Base-by-base conservation (phyloP, 805 yeast species). In the Kluyveromyces starmeri region DNA sequence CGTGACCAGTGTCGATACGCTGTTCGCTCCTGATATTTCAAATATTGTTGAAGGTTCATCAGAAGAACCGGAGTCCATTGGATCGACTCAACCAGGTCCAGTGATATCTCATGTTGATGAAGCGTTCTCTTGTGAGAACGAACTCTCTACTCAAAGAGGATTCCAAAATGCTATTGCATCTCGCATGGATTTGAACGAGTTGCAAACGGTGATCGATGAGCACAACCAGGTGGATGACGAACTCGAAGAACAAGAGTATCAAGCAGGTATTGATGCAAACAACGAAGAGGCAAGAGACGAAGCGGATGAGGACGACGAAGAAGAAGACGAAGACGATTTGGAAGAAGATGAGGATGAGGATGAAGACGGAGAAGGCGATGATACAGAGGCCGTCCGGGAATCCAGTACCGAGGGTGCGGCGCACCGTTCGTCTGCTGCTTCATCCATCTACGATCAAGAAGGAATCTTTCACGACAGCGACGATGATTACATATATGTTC, bases 121-220 rank as follows among this genome's bases (percentile, higher is more conserved):
- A 28, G 35, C 13, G 4, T 24, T 36, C n/a, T 25, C 28, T 13
- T 21, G 22, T 9, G 34, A 38, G 22, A 33, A 29, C 22, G 42
- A 34, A 13, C 30, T 39, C 2, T 31, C 26, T 20, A 14, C 31
- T 9, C 42, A 39, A 17, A n/a, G 32, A 13, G 42, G 39, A 4
- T 39, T 17, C 14, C 35, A 33, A 6, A 35, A 33, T 24, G 34
- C 21, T 17, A 18, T 83, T 25, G 64, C 92, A 2, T 63, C 83
- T 32, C 94, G 88, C 39, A 53, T 84, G 11, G 75, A 69, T 22
- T 68, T 73, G 29, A 68, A 95, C 29, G 78, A 73, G 31, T 58
- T 77, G 49, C 94, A 45, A 28, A 36, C 45, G 16, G 44, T 48
- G 7, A 38, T 47, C 4, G 36, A 43, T 12, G 55, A 44, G 26